phyloP scores from a whole-genome alignment of 2,329 filamentous ascomycete genomes.

The Dothistroma pini region DNA sequence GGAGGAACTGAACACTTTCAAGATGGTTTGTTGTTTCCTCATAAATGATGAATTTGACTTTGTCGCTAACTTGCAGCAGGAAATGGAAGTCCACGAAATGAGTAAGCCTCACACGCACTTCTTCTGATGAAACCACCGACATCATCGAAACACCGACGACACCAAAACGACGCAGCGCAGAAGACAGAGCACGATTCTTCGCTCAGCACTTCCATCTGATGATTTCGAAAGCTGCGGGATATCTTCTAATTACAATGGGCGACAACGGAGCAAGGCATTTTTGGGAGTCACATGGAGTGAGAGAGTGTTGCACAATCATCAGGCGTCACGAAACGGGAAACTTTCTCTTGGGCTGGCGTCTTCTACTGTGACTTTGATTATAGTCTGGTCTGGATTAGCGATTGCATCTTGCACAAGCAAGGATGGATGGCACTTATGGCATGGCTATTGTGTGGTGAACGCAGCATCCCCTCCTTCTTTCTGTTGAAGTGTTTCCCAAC shows the following conservation, averaged over 20 bases:
- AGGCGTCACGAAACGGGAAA: conserved; percentile 6
- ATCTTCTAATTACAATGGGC: conserved; percentile 20
- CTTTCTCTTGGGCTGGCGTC: conserved; percentile 6
- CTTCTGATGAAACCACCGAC: conserved; percentile 64
- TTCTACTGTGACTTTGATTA: conserved; percentile 17
- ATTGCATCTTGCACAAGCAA: conserved; percentile 21
- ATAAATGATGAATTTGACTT: too few species aligned
- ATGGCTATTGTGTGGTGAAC: neutral
- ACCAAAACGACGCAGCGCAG: conserved; percentile 22
- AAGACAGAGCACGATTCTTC: conserved; percentile 11
- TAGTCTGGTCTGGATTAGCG: conserved; percentile 23
- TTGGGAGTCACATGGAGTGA: neutral
- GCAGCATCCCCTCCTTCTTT: neutral
- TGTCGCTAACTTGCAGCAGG: conserved; percentile 58
- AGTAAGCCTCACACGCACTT: conserved; percentile 99
- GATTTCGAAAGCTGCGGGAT: conserved; percentile 11
- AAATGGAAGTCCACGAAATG: conserved; percentile 99
- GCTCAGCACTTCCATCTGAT: conserved; percentile 7
- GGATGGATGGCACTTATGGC: conserved; percentile 10
- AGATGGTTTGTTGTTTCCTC: conserved; percentile 70
- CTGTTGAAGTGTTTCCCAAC: neutral
- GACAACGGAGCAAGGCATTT: neutral
- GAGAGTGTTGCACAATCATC: conserved; percentile 2
- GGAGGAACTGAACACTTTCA: conserved; percentile 98
- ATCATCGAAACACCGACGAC: conserved; percentile 16